Evolutionary conservation across 1,139 yeast species (phyloP), one percentile per base, ranked within the genome.

Genomic region (Kodamaea suecica): DNA sequence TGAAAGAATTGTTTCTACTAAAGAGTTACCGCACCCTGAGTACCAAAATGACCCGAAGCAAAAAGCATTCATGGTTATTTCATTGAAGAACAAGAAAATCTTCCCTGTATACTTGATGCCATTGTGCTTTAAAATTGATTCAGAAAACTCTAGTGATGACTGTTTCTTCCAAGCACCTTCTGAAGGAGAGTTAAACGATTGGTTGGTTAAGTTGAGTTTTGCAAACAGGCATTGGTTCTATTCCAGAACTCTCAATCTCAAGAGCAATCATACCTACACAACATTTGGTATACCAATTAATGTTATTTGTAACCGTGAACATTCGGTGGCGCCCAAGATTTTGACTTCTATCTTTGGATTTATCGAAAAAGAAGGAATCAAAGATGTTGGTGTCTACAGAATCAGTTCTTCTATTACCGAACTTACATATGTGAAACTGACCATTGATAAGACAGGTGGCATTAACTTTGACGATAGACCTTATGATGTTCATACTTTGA

Each of bases 281-380:
- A 85, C 92, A 3, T 92, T 90, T 70, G 97, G 97, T n/a, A 82
- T 90, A 25, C 96, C 97, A 2, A 66, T 92, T 23, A 74, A 70
- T 31, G 78, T 77, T 47, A 75, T 88, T 4, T 87, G 96, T 55
- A 74, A 68, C 37, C 70, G 96, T 35, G 95, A 87, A 46, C 66
- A 73, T 10, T 60, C 77, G 0, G 41, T 61, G 3, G 66, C 80
- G 20, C 98, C 98, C 1, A 61, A 57, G 11, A 77, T 90, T 27
- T 78, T 88, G 39, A 76, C 73, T 23, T 68, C 71, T 35, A 63
- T 92, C 20, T 70, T 88, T 47, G 69, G 69, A 30, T 95, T 83
- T 48, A 81, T 92, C 43, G 97, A 92, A 54, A 61, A 68, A 19
- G 78, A 90, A 37, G 97, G 97, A 1, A 58, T 92, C 24, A 86